phyloP scores from a whole-genome alignment of 2,329 filamentous ascomycete genomes.

The Aspergillus latus region DNA sequence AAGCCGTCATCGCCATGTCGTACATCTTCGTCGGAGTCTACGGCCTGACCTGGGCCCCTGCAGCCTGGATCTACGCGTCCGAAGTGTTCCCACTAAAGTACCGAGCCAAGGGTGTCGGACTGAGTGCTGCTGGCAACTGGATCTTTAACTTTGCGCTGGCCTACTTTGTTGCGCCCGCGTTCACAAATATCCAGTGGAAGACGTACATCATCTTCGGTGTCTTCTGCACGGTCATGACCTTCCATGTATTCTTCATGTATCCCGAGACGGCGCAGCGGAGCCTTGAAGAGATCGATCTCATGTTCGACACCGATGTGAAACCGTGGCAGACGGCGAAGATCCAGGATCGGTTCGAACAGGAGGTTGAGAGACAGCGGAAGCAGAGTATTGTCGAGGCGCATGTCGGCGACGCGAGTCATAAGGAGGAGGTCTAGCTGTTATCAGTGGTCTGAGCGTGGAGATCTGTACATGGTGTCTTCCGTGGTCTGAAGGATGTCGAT shows the following conservation, averaged over 20 bases:
- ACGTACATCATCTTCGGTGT: conserved; percentile 75
- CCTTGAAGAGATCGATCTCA: conserved; percentile 72
- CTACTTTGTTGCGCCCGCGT: conserved; percentile 59
- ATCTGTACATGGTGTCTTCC: no score
- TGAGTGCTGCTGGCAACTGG: conserved; percentile 64
- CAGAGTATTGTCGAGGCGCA: conserved; percentile 19
- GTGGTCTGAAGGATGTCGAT: no score
- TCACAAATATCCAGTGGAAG: conserved; percentile 58
- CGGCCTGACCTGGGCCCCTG: conserved; percentile 46
- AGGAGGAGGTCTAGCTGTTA: conserved; percentile 17
- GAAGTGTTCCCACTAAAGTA: conserved; percentile 65
- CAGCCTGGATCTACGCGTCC: conserved; percentile 59
- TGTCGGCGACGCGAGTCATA: conserved; percentile 11
- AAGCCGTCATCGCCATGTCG: conserved; percentile 63
- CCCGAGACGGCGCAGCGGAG: conserved; percentile 70
- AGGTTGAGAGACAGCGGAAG: conserved; percentile 25
- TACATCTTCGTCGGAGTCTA: conserved; percentile 51
- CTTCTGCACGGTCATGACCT: conserved; percentile 67
- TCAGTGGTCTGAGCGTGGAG: no score
- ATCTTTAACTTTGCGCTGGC: conserved; percentile 58
- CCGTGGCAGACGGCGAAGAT: conserved; percentile 32
- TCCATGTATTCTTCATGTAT: conserved; percentile 67
- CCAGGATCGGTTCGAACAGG: conserved; percentile 25
- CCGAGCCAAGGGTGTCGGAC: conserved; percentile 64
- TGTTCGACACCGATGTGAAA: conserved; percentile 53